These are phyloP conservation scores for Schoenoplectus tabernaemontani DNA, from an alignment of 202 grass and related monocot species.

Conservation along the genomic window DNA sequence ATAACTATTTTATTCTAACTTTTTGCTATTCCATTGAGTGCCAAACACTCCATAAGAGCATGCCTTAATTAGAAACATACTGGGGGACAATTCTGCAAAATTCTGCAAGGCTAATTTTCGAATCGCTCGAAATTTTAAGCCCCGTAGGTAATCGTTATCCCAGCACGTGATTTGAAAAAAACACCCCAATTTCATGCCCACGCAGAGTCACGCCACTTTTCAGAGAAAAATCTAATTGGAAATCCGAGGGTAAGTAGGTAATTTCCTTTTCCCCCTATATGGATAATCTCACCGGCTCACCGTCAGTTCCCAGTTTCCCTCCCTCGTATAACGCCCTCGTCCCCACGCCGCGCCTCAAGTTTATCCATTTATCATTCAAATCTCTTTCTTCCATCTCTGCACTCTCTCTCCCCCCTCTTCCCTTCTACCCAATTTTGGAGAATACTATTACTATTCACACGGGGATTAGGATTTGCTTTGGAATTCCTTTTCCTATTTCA, in stretches of 20 bases:
- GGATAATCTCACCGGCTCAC: slow-evolving; percentile 32
- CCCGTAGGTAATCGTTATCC: too few relatives aligned
- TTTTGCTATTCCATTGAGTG: too few relatives aligned
- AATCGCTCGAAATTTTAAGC: too few relatives aligned
- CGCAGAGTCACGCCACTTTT: neutral
- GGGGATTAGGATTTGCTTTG: neutral
- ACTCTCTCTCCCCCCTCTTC: neutral
- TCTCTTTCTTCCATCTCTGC: neutral
- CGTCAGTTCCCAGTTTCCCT: slow-evolving; percentile 27
- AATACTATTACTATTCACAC: neutral
- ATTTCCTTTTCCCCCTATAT: slow-evolving; percentile 5
- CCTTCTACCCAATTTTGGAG: neutral
- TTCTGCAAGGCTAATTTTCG: too few relatives aligned
- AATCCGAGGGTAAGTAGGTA: slow-evolving; percentile 24
- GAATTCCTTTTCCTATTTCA: neutral
- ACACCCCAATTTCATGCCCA: neutral
- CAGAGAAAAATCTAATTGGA: neutral
- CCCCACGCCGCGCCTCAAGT: neutral
- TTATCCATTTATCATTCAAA: slow-evolving; percentile 27
- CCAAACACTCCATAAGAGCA: too few relatives aligned
- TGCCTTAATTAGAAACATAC: too few relatives aligned
- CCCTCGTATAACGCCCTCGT: neutral
- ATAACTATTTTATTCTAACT: too few relatives aligned
- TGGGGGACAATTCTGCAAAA: neutral
- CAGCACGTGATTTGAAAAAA: slow-evolving; percentile 17